Conservation (phyloP, 2,329 filamentous ascomycete genomes). For the Seiridium unicorne region DNA sequence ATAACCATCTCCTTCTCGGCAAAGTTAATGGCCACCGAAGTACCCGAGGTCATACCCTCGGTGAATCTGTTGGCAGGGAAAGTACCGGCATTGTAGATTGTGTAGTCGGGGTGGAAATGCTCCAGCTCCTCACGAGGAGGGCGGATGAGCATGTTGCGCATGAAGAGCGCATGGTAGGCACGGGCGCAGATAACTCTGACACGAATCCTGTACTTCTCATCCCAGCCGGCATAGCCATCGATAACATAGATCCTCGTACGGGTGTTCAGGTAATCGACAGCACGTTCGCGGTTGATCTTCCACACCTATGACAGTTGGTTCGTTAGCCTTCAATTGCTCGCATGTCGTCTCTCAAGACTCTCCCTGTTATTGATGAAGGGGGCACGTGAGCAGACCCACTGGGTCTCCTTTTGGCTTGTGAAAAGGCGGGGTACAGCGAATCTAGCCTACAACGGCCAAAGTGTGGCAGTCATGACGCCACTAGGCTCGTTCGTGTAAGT, state of each 20-base stretch:
- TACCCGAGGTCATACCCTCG: constrained; percentile 97
- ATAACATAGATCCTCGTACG: constrained; percentile 98
- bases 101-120: constrained; percentile 98
- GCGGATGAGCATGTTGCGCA: constrained; percentile 99
- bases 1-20: constrained; percentile 99
- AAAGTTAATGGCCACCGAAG: constrained; percentile 98
- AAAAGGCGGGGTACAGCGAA: constrained; percentile 7
- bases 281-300: constrained; percentile 99
- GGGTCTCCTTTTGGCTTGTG: neutral
- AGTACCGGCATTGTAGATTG: constrained; percentile 98
- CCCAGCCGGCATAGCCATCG: constrained; percentile 97
- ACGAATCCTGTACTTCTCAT: constrained; percentile 95
- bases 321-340: neutral
- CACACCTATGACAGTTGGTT: constrained; percentile 68
- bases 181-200: constrained; percentile 98
- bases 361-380: neutral
- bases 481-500: neutral
- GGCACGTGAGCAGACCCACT: constrained; percentile 3
- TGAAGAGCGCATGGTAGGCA: constrained; percentile 99
- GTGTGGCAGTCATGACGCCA: constrained; percentile 6
- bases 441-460: neutral
- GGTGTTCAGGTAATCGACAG: constrained; percentile 98
- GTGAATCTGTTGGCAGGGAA: constrained; percentile 99
- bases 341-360: neutral
- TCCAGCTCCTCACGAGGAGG: constrained; percentile 88